phyloP scores from a whole-genome alignment of 2,329 filamentous ascomycete species.

The Trichoderma sp. region DNA sequence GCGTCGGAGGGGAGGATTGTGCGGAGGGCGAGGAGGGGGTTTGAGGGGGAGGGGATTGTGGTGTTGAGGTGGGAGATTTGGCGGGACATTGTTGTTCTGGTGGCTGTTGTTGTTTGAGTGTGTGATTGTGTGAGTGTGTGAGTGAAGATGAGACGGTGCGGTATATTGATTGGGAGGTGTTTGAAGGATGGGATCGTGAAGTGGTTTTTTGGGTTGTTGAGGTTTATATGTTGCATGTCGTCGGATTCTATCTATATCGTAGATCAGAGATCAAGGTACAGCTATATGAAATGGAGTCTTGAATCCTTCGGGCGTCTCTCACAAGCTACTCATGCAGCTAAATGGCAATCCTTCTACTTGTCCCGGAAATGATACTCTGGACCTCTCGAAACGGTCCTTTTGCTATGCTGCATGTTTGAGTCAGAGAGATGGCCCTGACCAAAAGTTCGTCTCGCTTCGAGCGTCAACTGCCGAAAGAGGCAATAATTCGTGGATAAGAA shows the following conservation, averaged over 20 bases:
- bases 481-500: background rate
- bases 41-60: slow-evolving; percentile 32
- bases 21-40: slow-evolving; percentile 35
- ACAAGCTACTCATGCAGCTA: background rate
- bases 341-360: background rate
- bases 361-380: background rate
- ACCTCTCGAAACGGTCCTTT: background rate
- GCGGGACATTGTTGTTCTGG: slow-evolving; percentile 7
- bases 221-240: background rate
- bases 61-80: slow-evolving; percentile 34
- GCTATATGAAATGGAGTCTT: background rate
- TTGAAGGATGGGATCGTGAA: too few relatives aligned
- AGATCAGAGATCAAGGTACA: too few relatives aligned
- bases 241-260: background rate
- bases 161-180: background rate
- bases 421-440: background rate
- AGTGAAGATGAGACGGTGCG: too few relatives aligned
- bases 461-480: background rate
- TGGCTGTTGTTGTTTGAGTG: too few relatives aligned
- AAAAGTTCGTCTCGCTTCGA: background rate
- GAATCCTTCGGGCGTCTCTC: background rate
- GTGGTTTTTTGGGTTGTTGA: too few relatives aligned
- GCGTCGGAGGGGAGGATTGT: slow-evolving; percentile 34
- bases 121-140: background rate
- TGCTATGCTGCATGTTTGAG: slow-evolving; percentile 2